Conservation (phyloP, 148 eudicot genomes). For the Bassia scoparia region DNA sequence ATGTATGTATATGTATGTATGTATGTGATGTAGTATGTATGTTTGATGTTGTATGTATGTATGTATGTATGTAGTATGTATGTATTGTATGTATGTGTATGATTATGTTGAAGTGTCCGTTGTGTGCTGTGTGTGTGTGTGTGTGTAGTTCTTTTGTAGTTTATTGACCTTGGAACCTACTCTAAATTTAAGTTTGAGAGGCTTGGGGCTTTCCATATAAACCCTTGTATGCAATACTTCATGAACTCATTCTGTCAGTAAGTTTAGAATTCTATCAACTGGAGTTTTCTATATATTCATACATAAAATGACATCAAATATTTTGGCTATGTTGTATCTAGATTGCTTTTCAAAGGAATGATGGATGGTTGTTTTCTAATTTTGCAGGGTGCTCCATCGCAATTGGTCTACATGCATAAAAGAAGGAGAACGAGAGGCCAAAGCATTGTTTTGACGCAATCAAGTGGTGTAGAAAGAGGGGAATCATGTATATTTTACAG, state of each 20-base stretch:
- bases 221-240: constrained; percentile 79
- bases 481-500: constrained; percentile 75
- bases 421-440: constrained; percentile 57
- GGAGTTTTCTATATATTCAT: background rate
- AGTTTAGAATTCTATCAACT: background rate
- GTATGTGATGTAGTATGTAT: no score
- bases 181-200: constrained; percentile 65
- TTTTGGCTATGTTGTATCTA: background rate
- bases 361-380: background rate
- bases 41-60: no score
- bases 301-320: background rate
- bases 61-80: no score
- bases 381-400: constrained; percentile 83
- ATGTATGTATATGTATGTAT: no score
- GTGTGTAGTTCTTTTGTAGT: no score
- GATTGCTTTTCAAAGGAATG: background rate
- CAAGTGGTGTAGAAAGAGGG: constrained; percentile 76
- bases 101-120: no score
- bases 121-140: no score
- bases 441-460: constrained; percentile 73
- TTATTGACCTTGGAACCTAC: constrained; percentile 20
- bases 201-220: constrained; percentile 65
- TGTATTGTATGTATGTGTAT: no score
- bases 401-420: constrained; percentile 85
- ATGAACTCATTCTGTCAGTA: constrained; percentile 88